Percentiles rank a stretch among this genome's conserved stretches.
Conservation (phyloP, 805 yeast species). For the Hanseniaspora pseudoguilliermondii region DNA sequence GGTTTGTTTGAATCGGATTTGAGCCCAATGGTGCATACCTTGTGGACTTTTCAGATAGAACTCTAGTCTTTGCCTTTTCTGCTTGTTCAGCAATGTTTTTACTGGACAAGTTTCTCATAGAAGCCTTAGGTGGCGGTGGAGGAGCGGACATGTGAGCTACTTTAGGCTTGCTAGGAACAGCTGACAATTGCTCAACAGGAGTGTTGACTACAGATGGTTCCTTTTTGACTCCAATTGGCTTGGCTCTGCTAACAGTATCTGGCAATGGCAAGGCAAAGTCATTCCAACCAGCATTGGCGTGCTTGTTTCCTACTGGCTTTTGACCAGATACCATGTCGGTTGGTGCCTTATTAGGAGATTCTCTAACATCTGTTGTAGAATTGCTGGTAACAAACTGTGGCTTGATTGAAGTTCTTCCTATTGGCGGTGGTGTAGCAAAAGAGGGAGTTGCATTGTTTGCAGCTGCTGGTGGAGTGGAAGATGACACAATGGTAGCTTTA, state of each 20-base stretch:
- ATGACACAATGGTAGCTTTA: slow-evolving; percentile 11
- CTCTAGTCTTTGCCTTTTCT: slow-evolving; percentile 19
- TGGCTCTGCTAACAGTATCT: slow-evolving; percentile 24
- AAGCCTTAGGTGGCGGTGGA: slow-evolving; percentile 22
- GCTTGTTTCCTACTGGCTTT: slow-evolving; percentile 26
- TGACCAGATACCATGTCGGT: slow-evolving; percentile 28
- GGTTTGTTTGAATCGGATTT: background rate
- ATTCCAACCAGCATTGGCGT: slow-evolving; percentile 30
- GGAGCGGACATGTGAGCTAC: background rate
- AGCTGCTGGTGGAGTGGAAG: slow-evolving; percentile 23
- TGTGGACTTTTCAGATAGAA: slow-evolving; percentile 16
- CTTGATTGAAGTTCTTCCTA: slow-evolving; percentile 7
- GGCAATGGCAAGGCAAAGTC: slow-evolving; percentile 26
- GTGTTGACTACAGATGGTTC: slow-evolving; percentile 3
- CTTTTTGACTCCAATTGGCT: slow-evolving; percentile 30
- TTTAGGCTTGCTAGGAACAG: background rate
- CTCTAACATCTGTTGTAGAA: slow-evolving; percentile 27
- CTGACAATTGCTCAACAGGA: background rate
- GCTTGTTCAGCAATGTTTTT: slow-evolving; percentile 17
- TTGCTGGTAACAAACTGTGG: slow-evolving; percentile 17
- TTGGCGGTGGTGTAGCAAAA: slow-evolving; percentile 18
- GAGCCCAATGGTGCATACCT: slow-evolving; percentile 17
- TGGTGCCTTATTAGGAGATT: slow-evolving; percentile 25
- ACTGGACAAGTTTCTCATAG: slow-evolving; percentile 21
- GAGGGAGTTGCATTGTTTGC: slow-evolving; percentile 17